These are phyloP conservation scores for Podospora australis DNA, from an alignment of 495 filamentous ascomycete species.

Conservation along the genomic window DNA sequence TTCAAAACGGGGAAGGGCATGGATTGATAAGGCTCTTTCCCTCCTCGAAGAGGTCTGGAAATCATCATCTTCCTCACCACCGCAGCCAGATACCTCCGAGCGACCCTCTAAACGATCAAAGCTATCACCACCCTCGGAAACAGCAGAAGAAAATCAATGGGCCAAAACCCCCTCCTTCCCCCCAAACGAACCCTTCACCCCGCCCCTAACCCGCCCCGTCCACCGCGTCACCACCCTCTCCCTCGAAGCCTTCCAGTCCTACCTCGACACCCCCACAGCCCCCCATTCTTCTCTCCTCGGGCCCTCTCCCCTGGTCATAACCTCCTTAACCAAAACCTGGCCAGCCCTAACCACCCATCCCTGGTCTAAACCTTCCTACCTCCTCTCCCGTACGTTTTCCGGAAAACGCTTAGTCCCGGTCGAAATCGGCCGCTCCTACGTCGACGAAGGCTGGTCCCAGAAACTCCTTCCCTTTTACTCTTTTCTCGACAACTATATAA, in stretches of 20 bases:
- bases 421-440: constrained; percentile 86
- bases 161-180: constrained; percentile 34
- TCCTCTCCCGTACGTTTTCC: constrained; percentile 64
- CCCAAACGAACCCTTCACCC: constrained; percentile 34
- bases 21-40: constrained; percentile 51
- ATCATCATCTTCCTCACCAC: background rate
- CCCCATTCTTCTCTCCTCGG: constrained; percentile 58
- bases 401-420: constrained; percentile 80
- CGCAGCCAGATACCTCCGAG: too few relatives aligned
- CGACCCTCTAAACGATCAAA: constrained; percentile 1
- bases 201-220: constrained; percentile 34
- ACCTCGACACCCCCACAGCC: constrained; percentile 38
- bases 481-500: constrained; percentile 58
- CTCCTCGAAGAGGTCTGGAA: constrained; percentile 34
- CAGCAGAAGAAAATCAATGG: background rate
- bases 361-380: constrained; percentile 71
- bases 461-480: constrained; percentile 67
- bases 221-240: constrained; percentile 33
- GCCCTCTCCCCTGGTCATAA: constrained; percentile 65
- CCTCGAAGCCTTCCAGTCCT: constrained; percentile 57
- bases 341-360: constrained; percentile 62
- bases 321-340: constrained; percentile 60
- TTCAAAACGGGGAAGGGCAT: constrained; percentile 41
- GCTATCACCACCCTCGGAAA: background rate
- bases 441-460: constrained; percentile 81